These are phyloP conservation scores for Helianthus annuus DNA, from an alignment of 129 eudicot species.

Conservation along the genomic window HanXRQr2.0-SUNRISE NC_035433.2:128231565-128232064, in stretches of 20 bases:
- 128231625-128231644: constrained; percentile 97
- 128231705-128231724: constrained; percentile 18
- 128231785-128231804: constrained; percentile 28
- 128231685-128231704: constrained; percentile 89
- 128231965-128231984: constrained; percentile 90
- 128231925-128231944: background rate
- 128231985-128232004: constrained; percentile 97
- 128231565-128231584: too few relatives aligned
- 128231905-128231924: background rate
- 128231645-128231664: constrained; percentile 90
- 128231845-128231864: constrained; percentile 76
- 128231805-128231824: constrained; percentile 93
- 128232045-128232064: constrained; percentile 94
- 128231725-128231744: background rate
- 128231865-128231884: constrained; percentile 66
- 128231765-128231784: constrained; percentile 8
- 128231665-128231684: constrained; percentile 97
- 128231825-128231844: constrained; percentile 75
- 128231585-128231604: constrained; percentile 71
- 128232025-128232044: constrained; percentile 71
- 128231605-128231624: constrained; percentile 80
- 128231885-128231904: background rate
- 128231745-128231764: background rate
- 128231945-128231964: constrained; percentile 10
- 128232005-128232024: constrained; percentile 86